These are phyloP conservation scores for Phytomonas serpens DNA, from an alignment of 208 protist genomes.

Conservation along the genomic window DNA sequence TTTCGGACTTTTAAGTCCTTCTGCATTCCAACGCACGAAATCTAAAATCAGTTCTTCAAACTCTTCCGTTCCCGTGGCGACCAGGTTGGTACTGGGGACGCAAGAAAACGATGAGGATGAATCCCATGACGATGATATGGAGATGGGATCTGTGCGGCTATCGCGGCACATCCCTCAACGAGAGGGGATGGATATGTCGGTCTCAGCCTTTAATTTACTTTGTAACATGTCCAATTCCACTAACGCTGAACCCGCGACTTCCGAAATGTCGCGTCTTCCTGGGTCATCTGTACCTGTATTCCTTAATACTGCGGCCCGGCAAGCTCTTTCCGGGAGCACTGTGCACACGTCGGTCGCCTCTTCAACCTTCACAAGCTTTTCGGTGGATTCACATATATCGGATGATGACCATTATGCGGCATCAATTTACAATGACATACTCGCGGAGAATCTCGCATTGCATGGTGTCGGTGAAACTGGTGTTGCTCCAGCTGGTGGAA, in stretches of 20 bases:
- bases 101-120: conserved; percentile 1
- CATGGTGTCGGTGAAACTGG: conserved; percentile 5
- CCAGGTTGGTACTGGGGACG: not conserved
- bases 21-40: not conserved
- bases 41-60: not conserved
- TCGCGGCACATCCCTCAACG: conserved; percentile 82
- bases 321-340: conserved; percentile 1
- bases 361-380: conserved; percentile 44
- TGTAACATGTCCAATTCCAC: not conserved
- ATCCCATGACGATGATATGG: not conserved
- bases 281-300: not conserved
- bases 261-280: not conserved
- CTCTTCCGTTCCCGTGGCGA: not conserved
- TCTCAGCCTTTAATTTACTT: conserved; percentile 68
- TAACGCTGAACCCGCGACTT: not conserved
- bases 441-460: conserved; percentile 64
- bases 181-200: conserved; percentile 68
- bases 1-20: not conserved
- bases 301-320: not conserved
- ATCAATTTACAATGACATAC: conserved; percentile 79
- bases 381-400: conserved; percentile 61
- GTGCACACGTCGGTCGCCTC: conserved; percentile 21
- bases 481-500: conserved; percentile 2
- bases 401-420: conserved; percentile 77
- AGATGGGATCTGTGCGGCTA: conserved; percentile 29